Evolutionary conservation across 257 asterid species (phyloP).

Genomic region (Solanum rostratum): DNA sequence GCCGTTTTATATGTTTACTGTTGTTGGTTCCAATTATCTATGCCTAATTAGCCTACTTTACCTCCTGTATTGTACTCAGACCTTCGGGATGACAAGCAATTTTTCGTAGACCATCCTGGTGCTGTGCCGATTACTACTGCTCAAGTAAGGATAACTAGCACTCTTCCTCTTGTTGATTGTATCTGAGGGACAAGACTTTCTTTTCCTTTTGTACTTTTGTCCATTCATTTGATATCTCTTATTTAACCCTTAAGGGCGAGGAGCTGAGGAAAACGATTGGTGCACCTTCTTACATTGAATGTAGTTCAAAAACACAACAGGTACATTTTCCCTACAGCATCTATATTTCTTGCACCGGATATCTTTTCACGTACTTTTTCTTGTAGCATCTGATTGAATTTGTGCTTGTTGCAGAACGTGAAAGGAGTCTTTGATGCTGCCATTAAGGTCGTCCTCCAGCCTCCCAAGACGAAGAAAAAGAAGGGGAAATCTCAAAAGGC

Average conservation of each 20-base stretch:
- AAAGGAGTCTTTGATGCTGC: constrained; percentile 21
- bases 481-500: constrained; percentile 12
- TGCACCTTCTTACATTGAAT: constrained; percentile 57
- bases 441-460: constrained; percentile 23
- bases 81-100: constrained; percentile 93
- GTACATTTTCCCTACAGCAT: constrained; percentile 10
- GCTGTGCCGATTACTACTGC: constrained; percentile 83
- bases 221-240: not conserved
- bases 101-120: constrained; percentile 83
- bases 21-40: not conserved
- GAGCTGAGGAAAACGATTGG: constrained; percentile 54
- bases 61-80: constrained; percentile 28
- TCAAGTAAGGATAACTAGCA: constrained; percentile 38
- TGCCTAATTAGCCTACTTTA: not conserved
- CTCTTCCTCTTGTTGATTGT: not conserved
- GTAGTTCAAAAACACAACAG: constrained; percentile 77
- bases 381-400: not conserved
- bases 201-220: not conserved
- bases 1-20: not conserved
- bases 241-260: constrained; percentile 41
- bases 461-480: constrained; percentile 20
- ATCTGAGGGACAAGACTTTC: not conserved
- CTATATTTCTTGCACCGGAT: not conserved
- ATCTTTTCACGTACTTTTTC: not conserved
- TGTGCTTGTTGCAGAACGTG: constrained; percentile 7